Evolutionary conservation across 2,329 filamentous ascomycete genomes (phyloP), one percentile per base, ranked within the genome.

Genomic region (Alternaria gaisen): DNA sequence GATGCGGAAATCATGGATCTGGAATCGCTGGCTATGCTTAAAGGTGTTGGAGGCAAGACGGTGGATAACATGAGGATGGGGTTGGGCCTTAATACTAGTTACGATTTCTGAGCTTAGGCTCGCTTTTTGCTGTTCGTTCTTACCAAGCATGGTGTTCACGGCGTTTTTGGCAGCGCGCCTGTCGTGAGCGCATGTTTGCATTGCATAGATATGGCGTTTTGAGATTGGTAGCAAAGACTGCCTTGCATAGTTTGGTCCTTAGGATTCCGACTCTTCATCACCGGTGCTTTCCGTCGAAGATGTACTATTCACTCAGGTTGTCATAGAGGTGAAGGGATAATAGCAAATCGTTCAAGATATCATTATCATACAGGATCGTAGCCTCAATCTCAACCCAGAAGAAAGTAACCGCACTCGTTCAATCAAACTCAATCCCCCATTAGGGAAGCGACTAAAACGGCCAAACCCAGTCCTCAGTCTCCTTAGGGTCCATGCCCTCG

Each of bases 401-500:
- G 48, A 46, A 26, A 30, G 20, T 30, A 7, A n/a, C 18, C 28
- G 18, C 4, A 28, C 22, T 8, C 34, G n/a, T 24, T 32, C 16
- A 40, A 14, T 4, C 18, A 42, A n/a, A 11, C 36, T 11, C 22
- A 9, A 6, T 7, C 4, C 5, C n/a, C 46, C 8, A 34, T 8
- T 1, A 28, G 34, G 40, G 12, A 42, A 20, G 16, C 16, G 54
- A 57, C 55, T 71, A 80, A 41, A 75, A 83, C 11, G 87, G 84
- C 90, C 90, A 92, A 9, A 78, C 83, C 90, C 90, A 93, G 57
- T 88, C 82, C 53, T 84, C 87, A 70, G 90, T 83, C 72, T 86
- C 84, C 34, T 87, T 81, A 2, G 90, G 89, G 78, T 94, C 91
- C 68, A 91, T 80, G 20, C 91, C 91, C 81, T 92, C 89, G 69